A percentile compares a stretch with the other conserved stretches of the same genome.
Conservation (phyloP, 2,329 filamentous ascomycete species). For the Fusarium robinianum region DNA sequence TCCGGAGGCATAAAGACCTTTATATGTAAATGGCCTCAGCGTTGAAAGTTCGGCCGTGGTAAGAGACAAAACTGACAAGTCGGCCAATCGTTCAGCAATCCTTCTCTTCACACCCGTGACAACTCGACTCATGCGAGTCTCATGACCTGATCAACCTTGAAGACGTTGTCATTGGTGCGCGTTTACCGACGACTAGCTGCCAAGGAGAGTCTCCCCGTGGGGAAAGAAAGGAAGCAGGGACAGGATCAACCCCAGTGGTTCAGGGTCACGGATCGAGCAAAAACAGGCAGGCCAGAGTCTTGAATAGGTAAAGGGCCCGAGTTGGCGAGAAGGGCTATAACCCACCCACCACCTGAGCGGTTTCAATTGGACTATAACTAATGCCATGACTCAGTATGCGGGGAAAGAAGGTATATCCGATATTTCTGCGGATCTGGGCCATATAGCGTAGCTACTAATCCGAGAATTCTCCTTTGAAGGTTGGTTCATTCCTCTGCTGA, state of each 20-base stretch:
- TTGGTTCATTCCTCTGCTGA: not conserved
- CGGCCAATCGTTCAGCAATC: constrained; percentile 1
- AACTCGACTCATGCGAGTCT: constrained; percentile 5
- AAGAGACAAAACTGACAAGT: not conserved
- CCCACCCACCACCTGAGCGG: not conserved
- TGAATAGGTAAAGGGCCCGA: constrained; percentile 1
- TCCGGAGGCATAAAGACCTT: no score
- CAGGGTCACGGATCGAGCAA: not conserved
- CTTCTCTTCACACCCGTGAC: not conserved
- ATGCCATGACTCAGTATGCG: not conserved
- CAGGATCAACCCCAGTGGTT: no score
- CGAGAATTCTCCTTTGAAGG: constrained; percentile 31
- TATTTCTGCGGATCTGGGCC: constrained; percentile 24
- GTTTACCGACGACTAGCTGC: not conserved
- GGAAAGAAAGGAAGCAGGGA: constrained; percentile 12
- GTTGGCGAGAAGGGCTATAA: not conserved
- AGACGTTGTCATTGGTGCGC: constrained; percentile 3
- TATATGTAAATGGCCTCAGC: constrained; percentile 2
- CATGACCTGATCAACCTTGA: not conserved
- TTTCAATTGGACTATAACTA: constrained; percentile 8
- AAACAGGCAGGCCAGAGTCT: constrained; percentile 5
- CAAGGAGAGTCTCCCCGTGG: constrained; percentile 21
- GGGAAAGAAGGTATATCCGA: constrained; percentile 25
- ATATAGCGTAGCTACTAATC: constrained; percentile 10
- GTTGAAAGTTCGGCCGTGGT: constrained; percentile 2